Conservation (phyloP, 2,329 filamentous ascomycete genomes). For the Fusarium torulosum region DNA sequence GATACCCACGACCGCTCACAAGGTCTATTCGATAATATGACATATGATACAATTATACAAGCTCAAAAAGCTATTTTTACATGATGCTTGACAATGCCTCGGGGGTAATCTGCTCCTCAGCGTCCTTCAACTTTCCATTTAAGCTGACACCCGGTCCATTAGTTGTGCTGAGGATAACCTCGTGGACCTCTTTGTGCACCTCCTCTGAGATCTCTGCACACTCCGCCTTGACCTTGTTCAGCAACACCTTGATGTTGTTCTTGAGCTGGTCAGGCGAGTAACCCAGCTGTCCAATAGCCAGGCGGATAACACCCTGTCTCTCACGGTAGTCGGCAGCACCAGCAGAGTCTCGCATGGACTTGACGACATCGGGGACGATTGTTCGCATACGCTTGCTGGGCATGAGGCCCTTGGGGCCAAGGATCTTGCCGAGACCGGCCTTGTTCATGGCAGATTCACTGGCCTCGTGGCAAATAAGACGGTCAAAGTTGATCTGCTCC, state of each 20-base stretch:
- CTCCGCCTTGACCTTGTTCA: constrained; percentile 83
- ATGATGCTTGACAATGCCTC: constrained; percentile 66
- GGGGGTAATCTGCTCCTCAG: constrained; percentile 67
- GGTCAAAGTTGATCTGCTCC: constrained; percentile 87
- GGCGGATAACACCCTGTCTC: constrained; percentile 82
- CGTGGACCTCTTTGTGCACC: constrained; percentile 61
- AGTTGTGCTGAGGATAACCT: constrained; percentile 86
- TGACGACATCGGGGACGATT: constrained; percentile 82
- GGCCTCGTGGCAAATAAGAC: constrained; percentile 85
- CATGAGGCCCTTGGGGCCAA: constrained; percentile 94
- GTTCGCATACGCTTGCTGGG: constrained; percentile 89
- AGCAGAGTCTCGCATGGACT: constrained; percentile 83
- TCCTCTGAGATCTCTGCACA: constrained; percentile 75
- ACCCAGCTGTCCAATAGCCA: constrained; percentile 91
- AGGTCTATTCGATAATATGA: constrained; percentile 48
- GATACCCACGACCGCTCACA: constrained; percentile 48
- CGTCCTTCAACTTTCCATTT: constrained; percentile 80
- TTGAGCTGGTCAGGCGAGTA: constrained; percentile 90
- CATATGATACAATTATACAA: constrained; percentile 57
- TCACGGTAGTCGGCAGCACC: constrained; percentile 91
- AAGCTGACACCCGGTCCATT: constrained; percentile 88
- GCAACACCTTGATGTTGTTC: constrained; percentile 83
- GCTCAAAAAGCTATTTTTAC: constrained; percentile 54
- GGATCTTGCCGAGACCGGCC: constrained; percentile 80
- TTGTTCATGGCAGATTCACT: constrained; percentile 84